These are phyloP conservation scores for Oryza coarctata DNA, from an alignment of 176 grass and related monocot species.

Conservation along the genomic window DNA sequence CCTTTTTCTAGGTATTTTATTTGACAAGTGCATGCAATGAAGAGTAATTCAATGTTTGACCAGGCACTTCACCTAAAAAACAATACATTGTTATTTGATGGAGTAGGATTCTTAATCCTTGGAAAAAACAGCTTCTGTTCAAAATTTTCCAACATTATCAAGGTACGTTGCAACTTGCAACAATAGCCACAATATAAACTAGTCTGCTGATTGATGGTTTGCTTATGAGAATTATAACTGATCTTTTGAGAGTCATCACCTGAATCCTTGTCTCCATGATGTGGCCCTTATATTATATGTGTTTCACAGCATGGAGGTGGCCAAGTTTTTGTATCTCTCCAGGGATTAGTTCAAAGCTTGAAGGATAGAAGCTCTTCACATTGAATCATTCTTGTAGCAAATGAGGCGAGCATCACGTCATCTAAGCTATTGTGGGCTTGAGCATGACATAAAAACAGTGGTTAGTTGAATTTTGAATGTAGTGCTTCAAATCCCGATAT, in stretches of 20 bases:
- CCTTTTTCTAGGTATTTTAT: slow-evolving; percentile 67
- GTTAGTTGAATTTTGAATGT: slow-evolving; percentile 45
- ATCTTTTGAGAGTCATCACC: neutral
- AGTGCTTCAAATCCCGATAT: neutral
- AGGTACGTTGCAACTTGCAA: slow-evolving; percentile 46
- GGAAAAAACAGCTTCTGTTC: slow-evolving; percentile 76
- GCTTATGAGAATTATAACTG: neutral
- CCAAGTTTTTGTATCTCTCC: slow-evolving; percentile 83
- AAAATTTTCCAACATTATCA: slow-evolving; percentile 81
- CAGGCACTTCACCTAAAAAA: slow-evolving; percentile 43
- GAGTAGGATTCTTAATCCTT: slow-evolving; percentile 69
- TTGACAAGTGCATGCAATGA: slow-evolving; percentile 43
- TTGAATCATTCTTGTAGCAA: slow-evolving; percentile 78
- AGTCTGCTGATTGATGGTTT: neutral
- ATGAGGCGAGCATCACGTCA: slow-evolving; percentile 68
- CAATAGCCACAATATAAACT: neutral
- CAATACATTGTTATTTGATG: slow-evolving; percentile 58
- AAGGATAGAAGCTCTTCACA: slow-evolving; percentile 41
- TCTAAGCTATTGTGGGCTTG: slow-evolving; percentile 66
- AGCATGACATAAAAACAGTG: slow-evolving; percentile 70
- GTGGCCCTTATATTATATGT: slow-evolving; percentile 12
- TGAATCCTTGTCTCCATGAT: neutral
- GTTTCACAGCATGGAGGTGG: slow-evolving; percentile 82
- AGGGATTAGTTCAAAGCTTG: slow-evolving; percentile 72
- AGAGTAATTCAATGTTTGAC: slow-evolving; percentile 37